Evolutionary conservation across 1,284 basidiomycete species (phyloP).

Genomic region (Rhodotorula sp.): DNA sequence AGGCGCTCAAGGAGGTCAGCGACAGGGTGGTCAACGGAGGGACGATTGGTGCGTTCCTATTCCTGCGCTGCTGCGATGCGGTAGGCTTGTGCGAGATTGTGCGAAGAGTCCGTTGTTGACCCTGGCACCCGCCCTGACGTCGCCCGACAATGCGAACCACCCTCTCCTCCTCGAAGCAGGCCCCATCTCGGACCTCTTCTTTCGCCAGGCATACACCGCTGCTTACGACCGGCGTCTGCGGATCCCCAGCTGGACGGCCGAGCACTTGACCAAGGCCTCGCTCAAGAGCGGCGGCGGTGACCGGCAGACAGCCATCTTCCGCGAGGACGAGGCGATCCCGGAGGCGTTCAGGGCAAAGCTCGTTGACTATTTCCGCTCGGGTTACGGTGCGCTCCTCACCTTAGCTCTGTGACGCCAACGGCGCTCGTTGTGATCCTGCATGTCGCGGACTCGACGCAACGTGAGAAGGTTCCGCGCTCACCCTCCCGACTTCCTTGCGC

Average conservation of each 20-base stretch:
- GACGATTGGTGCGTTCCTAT: slow-evolving; percentile 26
- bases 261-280: slow-evolving; percentile 74
- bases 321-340: slow-evolving; percentile 80
- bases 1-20: slow-evolving; percentile 21
- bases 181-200: slow-evolving; percentile 44
- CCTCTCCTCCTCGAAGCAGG: slow-evolving; percentile 19
- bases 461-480: too few relatives aligned
- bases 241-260: slow-evolving; percentile 79
- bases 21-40: slow-evolving; percentile 16
- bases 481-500: too few relatives aligned
- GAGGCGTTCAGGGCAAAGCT: slow-evolving; percentile 78
- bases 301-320: slow-evolving; percentile 69
- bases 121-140: too few relatives aligned
- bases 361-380: slow-evolving; percentile 70
- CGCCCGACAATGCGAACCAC: neutral
- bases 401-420: neutral
- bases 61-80: neutral
- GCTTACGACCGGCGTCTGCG: slow-evolving; percentile 87
- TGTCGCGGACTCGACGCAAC: too few relatives aligned
- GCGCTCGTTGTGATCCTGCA: too few relatives aligned
- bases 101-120: too few relatives aligned
- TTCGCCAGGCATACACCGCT: slow-evolving; percentile 41
- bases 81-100: fast-evolving
- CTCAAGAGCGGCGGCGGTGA: slow-evolving; percentile 61
- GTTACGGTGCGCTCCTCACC: slow-evolving; percentile 2